A percentile compares a stretch with the other conserved stretches of the same genome.
These are phyloP conservation scores for Arachnopeziza araneosa DNA, from an alignment of 2,329 filamentous ascomycete species.

Conservation along the genomic window DNA sequence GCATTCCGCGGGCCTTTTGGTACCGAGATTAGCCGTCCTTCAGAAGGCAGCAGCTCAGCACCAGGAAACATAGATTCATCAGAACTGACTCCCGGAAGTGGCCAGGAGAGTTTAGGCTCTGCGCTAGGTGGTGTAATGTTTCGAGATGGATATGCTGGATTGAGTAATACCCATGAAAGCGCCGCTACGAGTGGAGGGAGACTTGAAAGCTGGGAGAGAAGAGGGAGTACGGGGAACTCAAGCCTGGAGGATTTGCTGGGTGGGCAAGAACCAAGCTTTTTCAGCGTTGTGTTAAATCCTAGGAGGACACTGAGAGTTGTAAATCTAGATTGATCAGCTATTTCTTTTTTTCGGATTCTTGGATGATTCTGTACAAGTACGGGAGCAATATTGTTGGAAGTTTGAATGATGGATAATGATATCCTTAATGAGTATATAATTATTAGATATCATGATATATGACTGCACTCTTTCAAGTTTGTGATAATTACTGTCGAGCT, in stretches of 20 bases:
- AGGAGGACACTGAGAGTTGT: conserved; percentile 64
- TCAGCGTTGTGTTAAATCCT: conserved; percentile 62
- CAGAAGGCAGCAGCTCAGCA: background rate
- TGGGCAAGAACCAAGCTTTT: conserved; percentile 67
- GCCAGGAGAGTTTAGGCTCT: background rate
- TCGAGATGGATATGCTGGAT: conserved; percentile 14
- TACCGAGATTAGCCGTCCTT: conserved; percentile 15
- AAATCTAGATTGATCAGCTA: conserved; percentile 37
- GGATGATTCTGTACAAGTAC: background rate
- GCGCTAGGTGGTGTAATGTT: background rate
- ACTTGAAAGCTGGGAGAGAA: conserved; percentile 12
- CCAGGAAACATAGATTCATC: conserved; percentile 4
- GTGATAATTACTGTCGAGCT: too few relatives aligned
- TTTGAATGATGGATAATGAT: background rate
- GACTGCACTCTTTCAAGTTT: background rate
- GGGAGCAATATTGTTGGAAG: background rate
- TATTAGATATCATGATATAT: background rate
- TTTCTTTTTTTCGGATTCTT: background rate
- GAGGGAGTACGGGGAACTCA: conserved; percentile 32
- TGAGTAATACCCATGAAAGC: conserved; percentile 18
- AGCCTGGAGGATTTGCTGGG: conserved; percentile 50
- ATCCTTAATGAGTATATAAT: background rate
- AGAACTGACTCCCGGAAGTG: background rate
- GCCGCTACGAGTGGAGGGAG: conserved; percentile 20
- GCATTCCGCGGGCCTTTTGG: conserved; percentile 25